A percentile compares a stretch with the other conserved stretches of the same genome.
Evolutionary conservation across 371 early-diverging fungal genomes (phyloP).

Genomic region (Ordospora pajunii): DNA sequence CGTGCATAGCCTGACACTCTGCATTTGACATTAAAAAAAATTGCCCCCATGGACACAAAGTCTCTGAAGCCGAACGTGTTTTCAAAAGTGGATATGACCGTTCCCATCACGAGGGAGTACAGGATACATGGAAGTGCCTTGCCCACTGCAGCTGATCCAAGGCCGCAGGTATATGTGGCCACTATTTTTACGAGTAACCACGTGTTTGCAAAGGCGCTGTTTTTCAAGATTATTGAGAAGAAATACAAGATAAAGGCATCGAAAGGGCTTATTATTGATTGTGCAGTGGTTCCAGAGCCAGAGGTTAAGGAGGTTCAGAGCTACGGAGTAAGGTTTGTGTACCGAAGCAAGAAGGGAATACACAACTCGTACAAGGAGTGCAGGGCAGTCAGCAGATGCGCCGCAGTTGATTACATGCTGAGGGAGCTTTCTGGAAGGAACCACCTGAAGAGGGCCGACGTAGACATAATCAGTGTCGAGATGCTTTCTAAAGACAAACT

Average conservation of each 20-base stretch:
- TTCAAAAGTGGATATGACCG: slow-evolving; percentile 30
- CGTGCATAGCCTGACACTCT: not conserved
- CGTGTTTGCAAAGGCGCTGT: slow-evolving; percentile 91
- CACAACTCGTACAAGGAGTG: slow-evolving; percentile 99
- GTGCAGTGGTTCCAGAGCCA: slow-evolving; percentile 90
- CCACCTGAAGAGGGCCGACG: slow-evolving; percentile 39
- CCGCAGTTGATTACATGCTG: slow-evolving; percentile 71
- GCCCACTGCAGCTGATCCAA: slow-evolving; percentile 77
- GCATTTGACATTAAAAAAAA: not conserved
- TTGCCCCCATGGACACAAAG: not conserved
- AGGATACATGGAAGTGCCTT: slow-evolving; percentile 57
- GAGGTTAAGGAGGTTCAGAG: slow-evolving; percentile 80
- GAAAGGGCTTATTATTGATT: slow-evolving; percentile 82
- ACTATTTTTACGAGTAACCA: slow-evolving; percentile 94
- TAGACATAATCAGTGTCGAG: slow-evolving; percentile 55
- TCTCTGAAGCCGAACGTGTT: not conserved
- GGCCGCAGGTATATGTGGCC: slow-evolving; percentile 92
- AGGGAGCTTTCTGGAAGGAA: slow-evolving; percentile 55
- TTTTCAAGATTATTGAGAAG: slow-evolving; percentile 96
- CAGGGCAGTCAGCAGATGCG: slow-evolving; percentile 82
- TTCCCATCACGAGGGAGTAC: slow-evolving; percentile 56
- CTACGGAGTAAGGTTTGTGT: slow-evolving; percentile 96
- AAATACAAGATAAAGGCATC: slow-evolving; percentile 96
- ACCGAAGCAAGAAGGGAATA: slow-evolving; percentile 93
- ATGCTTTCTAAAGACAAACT: slow-evolving; percentile 45